Base-by-base conservation (phyloP, 106 monocot species). In the Xerophyta viscosa region DNA sequence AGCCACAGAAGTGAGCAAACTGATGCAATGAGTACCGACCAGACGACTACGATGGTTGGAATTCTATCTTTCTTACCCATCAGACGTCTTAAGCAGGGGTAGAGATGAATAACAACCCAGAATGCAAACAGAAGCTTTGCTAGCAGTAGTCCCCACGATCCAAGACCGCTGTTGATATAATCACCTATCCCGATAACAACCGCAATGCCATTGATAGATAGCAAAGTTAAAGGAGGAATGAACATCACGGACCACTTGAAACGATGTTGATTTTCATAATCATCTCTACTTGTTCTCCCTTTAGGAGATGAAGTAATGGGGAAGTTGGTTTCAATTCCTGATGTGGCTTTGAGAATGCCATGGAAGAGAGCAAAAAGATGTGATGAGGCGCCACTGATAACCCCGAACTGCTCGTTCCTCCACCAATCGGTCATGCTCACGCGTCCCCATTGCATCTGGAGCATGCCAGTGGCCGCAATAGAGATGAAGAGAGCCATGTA, bases 401-500 rank as follows among this genome's bases (percentile, higher is more conserved):
- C 50, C 7, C 48, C 19, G 48, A 48, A 48, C 15, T 15, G 18
- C 48, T 48, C 48, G 20, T 48, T 48, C 6, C 24, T 24, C 50
- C 7, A 25, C 3, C 50, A 50, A 8, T 25, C 50, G 2, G 18
- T 25, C 11, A 50, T 6, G 50, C 25, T 23, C 9, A 50, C 26
- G 8, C 24, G 12, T 6, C 25, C 23, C 48, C 50, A 25, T 27
- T 50, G 23, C 25, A 50, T 27, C 11, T 50, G 24, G 9, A 50
- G 50, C 12, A 50, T 19, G 8, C 46, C 46, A 46, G 46, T 46
- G 2, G 18, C 18, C 1, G 46, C 46, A 19, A 46, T 6, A 19
- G 10, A 46, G 46, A 67, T 27, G 36, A 77, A 77, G 28, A 77
- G 71, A 12, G 66, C 53, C 61, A 77, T 64, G 51, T 71, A 77